Evolutionary conservation across 495 filamentous ascomycete species (phyloP), one percentile per base, ranked within the genome.

Genomic region (Zalerion maritima): DNA sequence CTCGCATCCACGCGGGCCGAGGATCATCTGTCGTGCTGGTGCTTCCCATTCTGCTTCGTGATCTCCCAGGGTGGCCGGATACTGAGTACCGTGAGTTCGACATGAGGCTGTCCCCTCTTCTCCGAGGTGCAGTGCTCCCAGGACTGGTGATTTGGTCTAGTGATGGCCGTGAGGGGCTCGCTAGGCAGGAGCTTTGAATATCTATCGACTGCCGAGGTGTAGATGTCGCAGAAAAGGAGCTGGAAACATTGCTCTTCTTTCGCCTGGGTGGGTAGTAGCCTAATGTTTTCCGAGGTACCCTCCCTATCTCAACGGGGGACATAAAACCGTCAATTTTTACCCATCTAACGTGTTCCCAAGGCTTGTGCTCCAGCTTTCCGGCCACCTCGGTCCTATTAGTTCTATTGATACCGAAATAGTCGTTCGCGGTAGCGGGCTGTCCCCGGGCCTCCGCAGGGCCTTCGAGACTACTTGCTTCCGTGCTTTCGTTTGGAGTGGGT

Each of bases 191-290:
- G 17, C 53, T 47, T 6, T 47, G 41, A 3, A 75, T 45, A 25
- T 81, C 76, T 14, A 71, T 41, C 3, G 75, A 80, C n/a, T 55
- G 58, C 10, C 69, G 62, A 4, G 76, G 74, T 5, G 74, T 75
- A 13, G 69, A 71, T 11, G 67, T 33, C 21, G 69, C 55, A 1
- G 71, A 73, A 6, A 51, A 54, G 6, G 68, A 62, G 23, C 69
- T 54, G 5, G n/a, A n/a, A n/a, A 65, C 74, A 67, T 57, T 37
- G 37, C 57, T 67, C 61, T 92, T 94, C 63, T 84, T 81, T 42
- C 89, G 69, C 2, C 83, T 71, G 9, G 82, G 83, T 1, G 89
- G 87, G 45, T 94, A 96, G 53, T 85, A 94, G 16, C 87, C 89
- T 13, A 94, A 59, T 3, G 78, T 67, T 52, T 75, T 72, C 28